Evolutionary conservation across 148 eudicot genomes (phyloP).

Genomic region (Selenicereus undatus): DNA sequence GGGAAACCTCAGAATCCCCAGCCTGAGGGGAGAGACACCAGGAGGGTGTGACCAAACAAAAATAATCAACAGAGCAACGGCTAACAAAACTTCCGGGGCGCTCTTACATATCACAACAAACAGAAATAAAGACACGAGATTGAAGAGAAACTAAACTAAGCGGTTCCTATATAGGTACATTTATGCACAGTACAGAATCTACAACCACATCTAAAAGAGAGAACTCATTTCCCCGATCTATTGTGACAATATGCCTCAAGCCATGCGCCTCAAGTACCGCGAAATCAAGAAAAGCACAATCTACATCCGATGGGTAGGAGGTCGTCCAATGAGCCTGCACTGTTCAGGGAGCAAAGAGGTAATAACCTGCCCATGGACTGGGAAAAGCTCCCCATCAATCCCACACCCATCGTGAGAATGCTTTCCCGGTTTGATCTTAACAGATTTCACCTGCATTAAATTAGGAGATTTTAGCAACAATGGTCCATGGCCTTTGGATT

Average conservation of each 20-base stretch:
- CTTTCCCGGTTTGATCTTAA: constrained; percentile 87
- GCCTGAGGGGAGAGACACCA: too few relatives aligned
- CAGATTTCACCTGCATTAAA: constrained; percentile 77
- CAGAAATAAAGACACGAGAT: neutral
- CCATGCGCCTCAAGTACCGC: constrained; percentile 12
- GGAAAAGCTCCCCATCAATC: constrained; percentile 93
- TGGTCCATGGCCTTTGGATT: neutral
- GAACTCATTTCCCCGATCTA: neutral
- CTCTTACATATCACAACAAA: constrained; percentile 12
- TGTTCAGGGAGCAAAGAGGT: constrained; percentile 83
- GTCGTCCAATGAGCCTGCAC: constrained; percentile 89
- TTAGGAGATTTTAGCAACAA: constrained; percentile 15
- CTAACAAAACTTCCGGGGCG: constrained; percentile 25
- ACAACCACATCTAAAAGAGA: constrained; percentile 22
- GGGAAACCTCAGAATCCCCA: too few relatives aligned
- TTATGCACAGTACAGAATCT: constrained; percentile 33
- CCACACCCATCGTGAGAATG: constrained; percentile 76
- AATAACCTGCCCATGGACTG: constrained; percentile 77
- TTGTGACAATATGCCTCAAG: neutral
- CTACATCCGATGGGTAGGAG: constrained; percentile 38
- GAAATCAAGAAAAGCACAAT: constrained; percentile 8
- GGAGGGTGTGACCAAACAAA: neutral
- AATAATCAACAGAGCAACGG: neutral
- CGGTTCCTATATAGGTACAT: neutral
- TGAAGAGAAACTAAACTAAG: neutral